Percentiles rank a stretch among this genome's conserved stretches.
These are phyloP conservation scores for Rosa chinensis DNA, from an alignment of 306 rosid genomes.

Conservation along the genomic window DNA sequence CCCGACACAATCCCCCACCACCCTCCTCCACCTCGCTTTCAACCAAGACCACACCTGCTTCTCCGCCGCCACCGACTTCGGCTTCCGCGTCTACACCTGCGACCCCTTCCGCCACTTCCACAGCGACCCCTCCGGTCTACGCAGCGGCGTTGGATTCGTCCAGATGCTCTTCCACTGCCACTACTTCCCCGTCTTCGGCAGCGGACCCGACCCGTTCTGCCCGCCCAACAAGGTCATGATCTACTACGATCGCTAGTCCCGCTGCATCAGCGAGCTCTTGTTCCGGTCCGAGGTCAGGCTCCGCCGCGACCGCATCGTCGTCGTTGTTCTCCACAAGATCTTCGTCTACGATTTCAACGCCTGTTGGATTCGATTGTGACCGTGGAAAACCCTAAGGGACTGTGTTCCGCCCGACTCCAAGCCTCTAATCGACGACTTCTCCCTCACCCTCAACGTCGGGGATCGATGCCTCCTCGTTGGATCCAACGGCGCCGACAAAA, in stretches of 20 bases:
- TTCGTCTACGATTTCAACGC: conserved; percentile 51
- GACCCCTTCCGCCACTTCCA: conserved; percentile 59
- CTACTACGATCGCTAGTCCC: conserved; percentile 60
- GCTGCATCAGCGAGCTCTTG: conserved; percentile 55
- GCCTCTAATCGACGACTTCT: too few species aligned
- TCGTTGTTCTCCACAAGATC: conserved; percentile 53
- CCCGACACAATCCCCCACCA: conserved; percentile 12
- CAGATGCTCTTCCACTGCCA: conserved; percentile 63
- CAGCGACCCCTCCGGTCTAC: conserved; percentile 26
- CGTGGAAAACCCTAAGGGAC: conserved; percentile 62
- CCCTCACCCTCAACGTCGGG: conserved; percentile 58
- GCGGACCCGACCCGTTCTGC: conserved; percentile 54
- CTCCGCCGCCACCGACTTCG: conserved; percentile 51
- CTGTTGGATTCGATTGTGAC: conserved; percentile 60
- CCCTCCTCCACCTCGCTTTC: conserved; percentile 62
- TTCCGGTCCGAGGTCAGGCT: conserved; percentile 74
- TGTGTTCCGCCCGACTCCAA: conserved; percentile 24
- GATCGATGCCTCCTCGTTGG: conserved; percentile 88
- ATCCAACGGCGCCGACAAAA: conserved; percentile 97
- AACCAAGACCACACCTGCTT: conserved; percentile 66
- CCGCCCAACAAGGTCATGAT: conserved; percentile 65
- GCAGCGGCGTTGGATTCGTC: conserved; percentile 57
- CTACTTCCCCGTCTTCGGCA: conserved; percentile 63
- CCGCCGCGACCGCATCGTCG: conserved; percentile 56
- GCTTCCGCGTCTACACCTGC: conserved; percentile 69